These are phyloP conservation scores for Blastobotrys aristatus DNA, from an alignment of 1,139 yeast genomes.

Conservation along the genomic window DNA sequence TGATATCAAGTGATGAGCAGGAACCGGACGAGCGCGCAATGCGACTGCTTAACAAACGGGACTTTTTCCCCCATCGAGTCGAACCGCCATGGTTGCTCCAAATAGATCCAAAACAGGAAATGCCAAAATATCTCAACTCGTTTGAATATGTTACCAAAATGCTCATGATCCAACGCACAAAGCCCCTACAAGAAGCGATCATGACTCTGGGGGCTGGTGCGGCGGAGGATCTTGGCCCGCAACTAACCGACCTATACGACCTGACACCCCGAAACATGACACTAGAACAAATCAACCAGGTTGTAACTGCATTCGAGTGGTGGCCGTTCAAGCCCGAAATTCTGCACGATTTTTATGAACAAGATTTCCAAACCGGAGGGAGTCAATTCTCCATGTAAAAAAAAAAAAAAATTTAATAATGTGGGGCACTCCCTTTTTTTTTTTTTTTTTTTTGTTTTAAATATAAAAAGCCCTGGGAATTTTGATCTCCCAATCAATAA, in stretches of 20 bases:
- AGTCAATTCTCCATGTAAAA: not conserved
- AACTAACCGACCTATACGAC: conserved; percentile 40
- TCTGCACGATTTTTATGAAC: conserved; percentile 40
- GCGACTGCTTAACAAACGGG: conserved; percentile 2
- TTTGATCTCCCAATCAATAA: no score
- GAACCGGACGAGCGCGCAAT: not conserved
- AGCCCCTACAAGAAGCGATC: conserved; percentile 46
- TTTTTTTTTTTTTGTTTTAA: not conserved
- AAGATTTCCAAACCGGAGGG: conserved; percentile 12
- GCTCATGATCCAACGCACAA: conserved; percentile 51
- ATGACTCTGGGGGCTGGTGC: conserved; percentile 79
- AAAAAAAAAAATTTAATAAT: no score
- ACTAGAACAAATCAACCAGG: conserved; percentile 46
- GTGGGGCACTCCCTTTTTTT: not conserved
- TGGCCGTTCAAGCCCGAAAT: conserved; percentile 89
- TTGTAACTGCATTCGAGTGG: conserved; percentile 49
- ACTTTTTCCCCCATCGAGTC: conserved; percentile 10
- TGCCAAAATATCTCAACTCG: conserved; percentile 43
- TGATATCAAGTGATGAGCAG: conserved; percentile 2
- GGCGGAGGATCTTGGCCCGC: conserved; percentile 47
- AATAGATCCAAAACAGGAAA: conserved; percentile 27
- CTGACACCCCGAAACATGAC: conserved; percentile 49
- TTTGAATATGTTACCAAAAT: conserved; percentile 66
- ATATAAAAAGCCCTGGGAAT: no score
- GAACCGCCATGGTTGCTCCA: conserved; percentile 25